Evolutionary conservation across 1,139 yeast species (phyloP).

Genomic region (Blastobotrys proliferans): DNA sequence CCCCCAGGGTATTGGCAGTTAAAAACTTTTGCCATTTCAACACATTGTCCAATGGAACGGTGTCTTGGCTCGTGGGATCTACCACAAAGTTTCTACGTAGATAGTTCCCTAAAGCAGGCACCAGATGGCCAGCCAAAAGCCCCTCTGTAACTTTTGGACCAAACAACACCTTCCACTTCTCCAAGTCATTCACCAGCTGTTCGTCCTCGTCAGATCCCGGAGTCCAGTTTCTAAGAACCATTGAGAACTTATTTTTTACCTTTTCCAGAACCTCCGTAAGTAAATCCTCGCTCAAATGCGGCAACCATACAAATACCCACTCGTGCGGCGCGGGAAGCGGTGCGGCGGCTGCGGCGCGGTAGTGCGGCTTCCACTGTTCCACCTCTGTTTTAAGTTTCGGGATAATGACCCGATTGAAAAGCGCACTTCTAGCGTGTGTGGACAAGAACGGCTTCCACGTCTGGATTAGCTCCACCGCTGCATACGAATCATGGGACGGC

Average conservation of each 20-base stretch:
- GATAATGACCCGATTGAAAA: slow-evolving; percentile 32
- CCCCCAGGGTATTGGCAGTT: slow-evolving; percentile 23
- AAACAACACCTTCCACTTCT: slow-evolving; percentile 39
- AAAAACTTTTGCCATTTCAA: slow-evolving; percentile 30
- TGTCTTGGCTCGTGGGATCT: slow-evolving; percentile 34
- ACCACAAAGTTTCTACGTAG: slow-evolving; percentile 27
- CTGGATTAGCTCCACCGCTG: slow-evolving; percentile 34
- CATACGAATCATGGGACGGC: slow-evolving; percentile 28
- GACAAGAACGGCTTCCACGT: slow-evolving; percentile 45
- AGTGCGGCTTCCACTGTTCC: slow-evolving; percentile 36
- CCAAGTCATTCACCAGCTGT: slow-evolving; percentile 32
- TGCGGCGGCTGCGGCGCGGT: background rate
- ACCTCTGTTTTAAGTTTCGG: slow-evolving; percentile 39
- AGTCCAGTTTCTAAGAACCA: slow-evolving; percentile 37
- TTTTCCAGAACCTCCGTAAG: slow-evolving; percentile 24
- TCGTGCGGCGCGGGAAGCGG: slow-evolving; percentile 30
- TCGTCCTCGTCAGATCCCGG: slow-evolving; percentile 23
- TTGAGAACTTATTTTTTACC: slow-evolving; percentile 34
- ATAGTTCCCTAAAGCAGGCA: slow-evolving; percentile 36
- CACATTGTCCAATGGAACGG: slow-evolving; percentile 23
- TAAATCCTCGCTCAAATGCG: slow-evolving; percentile 27
- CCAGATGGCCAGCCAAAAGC: slow-evolving; percentile 28
- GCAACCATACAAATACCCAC: slow-evolving; percentile 48
- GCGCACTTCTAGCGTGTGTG: slow-evolving; percentile 29
- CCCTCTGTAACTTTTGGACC: slow-evolving; percentile 33